Conservation (phyloP, 768 basidiomycete genomes). For the Cyclocybe cylindracea region DNA sequence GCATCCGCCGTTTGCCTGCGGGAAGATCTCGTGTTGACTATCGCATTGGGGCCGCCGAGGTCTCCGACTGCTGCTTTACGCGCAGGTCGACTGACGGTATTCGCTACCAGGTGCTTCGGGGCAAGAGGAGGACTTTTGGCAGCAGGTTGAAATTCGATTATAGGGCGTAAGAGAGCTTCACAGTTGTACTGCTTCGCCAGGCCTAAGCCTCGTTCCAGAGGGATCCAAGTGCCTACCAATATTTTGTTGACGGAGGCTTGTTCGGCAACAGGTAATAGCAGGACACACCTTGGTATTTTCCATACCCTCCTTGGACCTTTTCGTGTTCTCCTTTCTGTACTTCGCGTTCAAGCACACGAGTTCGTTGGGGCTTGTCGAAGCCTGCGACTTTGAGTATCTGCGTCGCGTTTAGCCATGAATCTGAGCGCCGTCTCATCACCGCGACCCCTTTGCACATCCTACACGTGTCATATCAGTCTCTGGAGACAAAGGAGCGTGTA, state of each 20-base stretch:
- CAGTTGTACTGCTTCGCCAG: constrained; percentile 94
- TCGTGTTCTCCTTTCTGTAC: constrained; percentile 99
- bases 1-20: constrained; percentile 50
- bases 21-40: constrained; percentile 61
- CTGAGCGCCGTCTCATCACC: constrained; percentile 94
- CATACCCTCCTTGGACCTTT: constrained; percentile 99
- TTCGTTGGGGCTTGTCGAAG: constrained; percentile 98
- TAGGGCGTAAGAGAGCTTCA: constrained; percentile 81
- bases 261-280: constrained; percentile 9
- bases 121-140: constrained; percentile 92
- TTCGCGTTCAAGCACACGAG: constrained; percentile 95
- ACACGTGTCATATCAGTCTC: constrained; percentile 37
- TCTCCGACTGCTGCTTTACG: constrained; percentile 45
- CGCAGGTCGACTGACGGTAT: constrained; percentile 51
- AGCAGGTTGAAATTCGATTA: constrained; percentile 91
- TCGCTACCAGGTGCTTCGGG: constrained; percentile 91
- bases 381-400: constrained; percentile 99
- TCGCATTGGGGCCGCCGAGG: constrained; percentile 30
- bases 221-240: constrained; percentile 92
- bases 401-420: constrained; percentile 98
- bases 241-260: constrained; percentile 10
- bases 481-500: constrained; percentile 32
- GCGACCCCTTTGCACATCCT: constrained; percentile 97
- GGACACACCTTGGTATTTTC: constrained; percentile 93
- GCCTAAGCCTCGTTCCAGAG: constrained; percentile 83